These are phyloP conservation scores for Ambrosia artemisiifolia DNA, from an alignment of 129 eudicot species.

Conservation along the genomic window DNA sequence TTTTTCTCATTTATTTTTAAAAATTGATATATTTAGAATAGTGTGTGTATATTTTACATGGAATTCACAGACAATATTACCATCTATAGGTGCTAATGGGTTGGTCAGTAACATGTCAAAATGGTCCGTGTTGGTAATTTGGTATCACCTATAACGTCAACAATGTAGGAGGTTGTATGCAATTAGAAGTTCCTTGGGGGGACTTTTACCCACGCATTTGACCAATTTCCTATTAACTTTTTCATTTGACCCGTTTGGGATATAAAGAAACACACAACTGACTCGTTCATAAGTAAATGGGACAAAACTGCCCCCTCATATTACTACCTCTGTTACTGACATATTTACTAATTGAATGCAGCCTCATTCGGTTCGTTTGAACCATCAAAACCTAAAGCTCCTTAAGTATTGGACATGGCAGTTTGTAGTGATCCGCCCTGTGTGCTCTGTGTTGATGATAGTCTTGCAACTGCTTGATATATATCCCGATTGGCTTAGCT, in stretches of 20 bases:
- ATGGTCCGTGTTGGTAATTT: no score
- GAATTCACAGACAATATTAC: not conserved
- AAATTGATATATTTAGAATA: no score
- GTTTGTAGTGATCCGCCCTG: conserved; percentile 88
- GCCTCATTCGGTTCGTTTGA: conserved; percentile 79
- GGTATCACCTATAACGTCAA: no score
- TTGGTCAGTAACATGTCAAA: not conserved
- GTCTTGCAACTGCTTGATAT: conserved; percentile 66
- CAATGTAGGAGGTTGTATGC: no score
- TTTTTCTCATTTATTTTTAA: not conserved
- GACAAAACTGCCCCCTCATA: not conserved
- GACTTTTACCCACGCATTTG: no score
- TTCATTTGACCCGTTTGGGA: not conserved
- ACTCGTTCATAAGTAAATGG: not conserved
- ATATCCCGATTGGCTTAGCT: conserved; percentile 86
- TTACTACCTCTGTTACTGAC: conserved; percentile 14
- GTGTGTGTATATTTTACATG: not conserved
- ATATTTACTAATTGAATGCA: conserved; percentile 38
- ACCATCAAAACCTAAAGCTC: conserved; percentile 73
- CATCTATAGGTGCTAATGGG: not conserved
- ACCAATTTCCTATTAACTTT: no score
- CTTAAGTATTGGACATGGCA: conserved; percentile 96
- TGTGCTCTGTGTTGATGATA: conserved; percentile 80
- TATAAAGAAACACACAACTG: not conserved
- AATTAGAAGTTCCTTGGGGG: no score